Base-by-base conservation (phyloP, 1,139 yeast species). In the Debaryomyces udenii region DNA sequence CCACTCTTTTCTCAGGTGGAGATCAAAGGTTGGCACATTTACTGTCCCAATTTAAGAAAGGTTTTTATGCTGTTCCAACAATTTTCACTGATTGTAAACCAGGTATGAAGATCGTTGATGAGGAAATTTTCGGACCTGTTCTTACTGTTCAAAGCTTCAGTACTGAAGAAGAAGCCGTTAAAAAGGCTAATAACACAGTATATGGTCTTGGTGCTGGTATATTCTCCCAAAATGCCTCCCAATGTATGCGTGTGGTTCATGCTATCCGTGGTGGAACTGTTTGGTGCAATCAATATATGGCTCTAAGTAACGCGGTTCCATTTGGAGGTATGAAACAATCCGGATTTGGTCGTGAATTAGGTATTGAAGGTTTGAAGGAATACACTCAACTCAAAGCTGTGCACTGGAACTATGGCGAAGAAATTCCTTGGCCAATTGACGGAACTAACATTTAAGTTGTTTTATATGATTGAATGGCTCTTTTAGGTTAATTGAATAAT, bases 51-150 rank as follows among this genome's bases (percentile, higher is more conserved):
- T 24, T 33, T n/a, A 24, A 33, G 29, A 80, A 78, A 66, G 91
- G 90, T 51, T 83, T 68, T 72, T 84, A 78, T 55, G 66, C 84
- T 56, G 69, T 78, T 66, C 91, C 91, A 59, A 83, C 89, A 42
- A 74, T 81, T 51, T 81, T 83, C 57, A 73, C 81, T 32, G 79
- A 80, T 51, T 87, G 81, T 48, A 68, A 65, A 33, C 80, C 80
- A 55, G 66, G 72, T 55, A 78, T 78, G 78, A 65, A 68, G 53
- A 79, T 83, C 54, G 83, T 80, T 51, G 74, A 69, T 62, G 91
- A 84, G 63, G 91, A 84, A 68, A 83, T 84, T 61, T 84, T 84
- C 48, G 91, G 90, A 39, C 91, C 91, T 35, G 87, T 84, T 44
- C 80, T 83, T 47, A 75, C 84, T 41, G 71, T 83, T 46, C 64